Evolutionary conservation across 1,284 basidiomycete species (phyloP).

Genomic region (Pterula multifida): DNA sequence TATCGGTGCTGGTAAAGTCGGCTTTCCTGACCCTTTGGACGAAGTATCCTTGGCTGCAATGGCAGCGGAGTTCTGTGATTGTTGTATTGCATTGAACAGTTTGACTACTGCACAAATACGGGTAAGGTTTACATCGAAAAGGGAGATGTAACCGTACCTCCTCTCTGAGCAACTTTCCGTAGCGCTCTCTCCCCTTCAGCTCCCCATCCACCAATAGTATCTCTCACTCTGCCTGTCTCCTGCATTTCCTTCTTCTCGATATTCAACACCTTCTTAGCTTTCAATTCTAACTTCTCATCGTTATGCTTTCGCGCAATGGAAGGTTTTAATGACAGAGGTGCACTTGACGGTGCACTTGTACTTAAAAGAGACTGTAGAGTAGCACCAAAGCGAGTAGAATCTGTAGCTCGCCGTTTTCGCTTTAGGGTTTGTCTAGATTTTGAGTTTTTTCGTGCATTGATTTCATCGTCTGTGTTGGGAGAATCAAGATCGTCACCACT

Average conservation of each 20-base stretch:
- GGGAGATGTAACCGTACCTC: slow-evolving; percentile 33
- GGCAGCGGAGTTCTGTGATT: slow-evolving; percentile 47
- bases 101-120: slow-evolving; percentile 47
- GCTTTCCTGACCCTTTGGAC: slow-evolving; percentile 57
- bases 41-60: slow-evolving; percentile 46
- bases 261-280: slow-evolving; percentile 56
- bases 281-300: slow-evolving; percentile 59
- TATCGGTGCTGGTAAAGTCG: slow-evolving; percentile 54
- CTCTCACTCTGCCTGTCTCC: slow-evolving; percentile 56
- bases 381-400: slow-evolving; percentile 58
- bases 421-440: slow-evolving; percentile 73
- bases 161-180: slow-evolving; percentile 72
- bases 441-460: slow-evolving; percentile 32
- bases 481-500: slow-evolving; percentile 3
- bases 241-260: slow-evolving; percentile 67
- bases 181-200: slow-evolving; percentile 64
- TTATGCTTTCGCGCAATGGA: slow-evolving; percentile 54
- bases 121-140: not conserved
- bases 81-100: slow-evolving; percentile 73
- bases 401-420: slow-evolving; percentile 68
- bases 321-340: slow-evolving; percentile 67
- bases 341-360: slow-evolving; percentile 51
- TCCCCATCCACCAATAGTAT: slow-evolving; percentile 77
- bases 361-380: slow-evolving; percentile 57
- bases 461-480: slow-evolving; percentile 50